Percentiles rank a stretch among this genome's conserved stretches.
phyloP scores from a whole-genome alignment of 257 asterid genomes.

The Cruciata laevipes region DNA sequence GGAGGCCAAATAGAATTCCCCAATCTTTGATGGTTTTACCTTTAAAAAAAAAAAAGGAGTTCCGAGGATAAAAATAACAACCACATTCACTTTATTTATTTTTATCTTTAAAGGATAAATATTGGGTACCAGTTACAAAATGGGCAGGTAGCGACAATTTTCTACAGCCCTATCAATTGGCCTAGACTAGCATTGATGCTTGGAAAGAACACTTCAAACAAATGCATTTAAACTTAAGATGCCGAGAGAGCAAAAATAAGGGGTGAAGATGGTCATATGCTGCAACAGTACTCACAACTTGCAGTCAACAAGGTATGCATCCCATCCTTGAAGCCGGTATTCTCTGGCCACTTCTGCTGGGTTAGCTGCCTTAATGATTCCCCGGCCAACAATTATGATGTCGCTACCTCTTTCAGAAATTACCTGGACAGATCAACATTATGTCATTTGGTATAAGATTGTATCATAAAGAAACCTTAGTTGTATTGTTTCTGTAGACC shows the following conservation, averaged over 20 bases:
- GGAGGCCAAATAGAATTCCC: too few relatives aligned
- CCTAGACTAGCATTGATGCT: not conserved
- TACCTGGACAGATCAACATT: conserved; percentile 39
- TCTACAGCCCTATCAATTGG: not conserved
- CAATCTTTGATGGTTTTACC: too few relatives aligned
- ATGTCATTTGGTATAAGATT: not conserved
- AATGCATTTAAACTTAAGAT: not conserved
- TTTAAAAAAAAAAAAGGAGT: too few relatives aligned
- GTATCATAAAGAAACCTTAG: not conserved
- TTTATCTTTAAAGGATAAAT: too few relatives aligned
- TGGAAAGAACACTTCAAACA: not conserved
- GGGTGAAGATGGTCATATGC: not conserved
- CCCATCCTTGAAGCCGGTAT: conserved; percentile 92
- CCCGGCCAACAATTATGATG: conserved; percentile 90
- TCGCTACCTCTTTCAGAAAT: conserved; percentile 82
- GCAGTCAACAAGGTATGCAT: conserved; percentile 66
- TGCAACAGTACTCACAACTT: conserved; percentile 20
- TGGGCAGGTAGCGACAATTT: not conserved
- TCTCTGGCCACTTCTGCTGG: conserved; percentile 84
- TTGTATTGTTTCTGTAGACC: not conserved
- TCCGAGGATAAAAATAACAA: too few relatives aligned
- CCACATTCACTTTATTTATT: too few relatives aligned
- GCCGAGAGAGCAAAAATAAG: not conserved
- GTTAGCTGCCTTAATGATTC: conserved; percentile 72
- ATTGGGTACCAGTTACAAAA: not conserved